Base-by-base conservation (phyloP, 2,329 filamentous ascomycete species). In the Penicillium verrucosum region DNA sequence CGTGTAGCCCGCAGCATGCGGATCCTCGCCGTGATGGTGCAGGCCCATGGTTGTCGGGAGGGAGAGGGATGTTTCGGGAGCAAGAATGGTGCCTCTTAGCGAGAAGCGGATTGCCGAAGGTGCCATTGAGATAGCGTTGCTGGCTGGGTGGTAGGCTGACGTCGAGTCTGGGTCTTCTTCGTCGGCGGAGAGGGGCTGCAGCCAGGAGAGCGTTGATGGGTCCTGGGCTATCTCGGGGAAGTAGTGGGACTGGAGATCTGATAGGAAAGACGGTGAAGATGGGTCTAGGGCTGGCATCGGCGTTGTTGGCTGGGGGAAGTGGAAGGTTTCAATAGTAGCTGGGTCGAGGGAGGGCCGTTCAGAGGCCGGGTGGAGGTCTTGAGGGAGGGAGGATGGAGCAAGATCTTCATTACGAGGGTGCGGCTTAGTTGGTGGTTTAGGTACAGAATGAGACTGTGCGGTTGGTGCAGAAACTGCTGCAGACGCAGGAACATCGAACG, bases 1-100 rank as follows among this genome's bases (percentile, higher is more conserved):
- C 0, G 94, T 97, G 75, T 99, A 99, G 0, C 94, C 94, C 0
- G 94, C 94, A 1, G 92, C 90, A 73, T 96, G 91, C 16, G 94
- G 94, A 1, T 93, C 92, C 57, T 92, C 86, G 60, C 89, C 92
- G 72, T 99, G 94, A 73, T 99, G 93, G 73, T 99, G 94, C 14
- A 99, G 81, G 0, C 94, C 94, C 58, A 88, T 84, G 12, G 85
- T 87, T 1, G 85, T 85, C 5, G 93, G 89, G 27, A 97, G 86
- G 2, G 83, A 80, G 54, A 92, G 82, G 27, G 91, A 86, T 34
- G 85, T 82, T 47, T 85, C 82, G 0, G 94, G 94, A 0, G 93
- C 85, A 12, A 99, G 81, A 3, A 99, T 81, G 0, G 82, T 82
- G 60, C 93, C 94, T 49, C 82, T 83, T 72, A 99, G 96, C 71